Percentiles rank a stretch among this genome's conserved stretches.
phyloP scores from a whole-genome alignment of 1,284 basidiomycete species.

The Ceratobasidium theobromae region DNA sequence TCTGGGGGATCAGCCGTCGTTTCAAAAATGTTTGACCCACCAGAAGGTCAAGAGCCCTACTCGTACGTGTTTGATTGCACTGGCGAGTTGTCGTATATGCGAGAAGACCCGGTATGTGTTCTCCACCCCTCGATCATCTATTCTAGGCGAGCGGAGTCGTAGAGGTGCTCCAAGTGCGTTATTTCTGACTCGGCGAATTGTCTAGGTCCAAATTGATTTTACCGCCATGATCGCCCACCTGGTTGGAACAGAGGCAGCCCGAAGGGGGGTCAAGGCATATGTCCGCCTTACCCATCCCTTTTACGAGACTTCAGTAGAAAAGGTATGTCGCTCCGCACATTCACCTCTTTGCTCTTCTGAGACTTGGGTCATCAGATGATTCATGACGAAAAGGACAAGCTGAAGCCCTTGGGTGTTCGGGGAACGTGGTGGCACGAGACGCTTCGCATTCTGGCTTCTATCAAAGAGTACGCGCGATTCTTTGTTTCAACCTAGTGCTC shows the following conservation, averaged over 20 bases:
- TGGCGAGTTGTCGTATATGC: conserved; percentile 77
- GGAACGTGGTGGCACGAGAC: conserved; percentile 92
- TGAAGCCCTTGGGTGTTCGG: conserved; percentile 69
- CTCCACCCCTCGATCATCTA: conserved; percentile 11
- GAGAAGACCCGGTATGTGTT: conserved; percentile 66
- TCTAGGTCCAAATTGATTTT: conserved; percentile 64
- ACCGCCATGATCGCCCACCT: conserved; percentile 72
- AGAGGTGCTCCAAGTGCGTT: too few species aligned
- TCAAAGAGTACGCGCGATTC: conserved; percentile 62
- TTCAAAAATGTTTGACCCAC: conserved; percentile 65
- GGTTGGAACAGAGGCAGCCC: conserved; percentile 67
- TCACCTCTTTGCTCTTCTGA: conserved; percentile 39
- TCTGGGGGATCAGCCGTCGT: conserved; percentile 56
- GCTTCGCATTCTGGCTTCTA: conserved; percentile 70
- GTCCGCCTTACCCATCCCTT: conserved; percentile 79
- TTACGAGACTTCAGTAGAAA: conserved; percentile 70
- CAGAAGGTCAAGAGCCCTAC: conserved; percentile 63
- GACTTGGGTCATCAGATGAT: conserved; percentile 43
- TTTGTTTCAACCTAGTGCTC: too few species aligned
- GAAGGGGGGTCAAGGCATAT: conserved; percentile 70
- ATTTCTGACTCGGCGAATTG: conserved; percentile 22
- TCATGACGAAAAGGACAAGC: conserved; percentile 71
- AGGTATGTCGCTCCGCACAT: conserved; percentile 40
- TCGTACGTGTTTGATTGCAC: conserved; percentile 79
- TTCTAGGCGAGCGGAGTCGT: too few species aligned